Evolutionary conservation across 2,329 filamentous ascomycete genomes (phyloP).

Genomic region (Penicillium sp.): DNA sequence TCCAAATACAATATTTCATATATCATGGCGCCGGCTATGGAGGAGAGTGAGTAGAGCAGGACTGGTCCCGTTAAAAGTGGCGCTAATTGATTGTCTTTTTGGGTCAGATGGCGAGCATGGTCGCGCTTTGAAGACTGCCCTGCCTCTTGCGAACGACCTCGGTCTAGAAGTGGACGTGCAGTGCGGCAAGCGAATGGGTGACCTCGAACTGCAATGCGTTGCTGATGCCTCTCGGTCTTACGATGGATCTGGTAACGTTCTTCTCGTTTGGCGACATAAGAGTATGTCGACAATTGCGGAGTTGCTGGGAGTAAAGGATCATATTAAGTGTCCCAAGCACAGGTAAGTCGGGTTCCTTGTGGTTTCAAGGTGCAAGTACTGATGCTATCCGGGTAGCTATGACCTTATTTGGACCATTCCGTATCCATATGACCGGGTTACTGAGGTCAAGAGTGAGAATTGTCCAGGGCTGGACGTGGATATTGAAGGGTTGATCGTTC

Average conservation of each 20-base stretch:
- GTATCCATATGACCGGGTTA: slow-evolving; percentile 29
- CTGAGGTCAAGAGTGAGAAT: slow-evolving; percentile 23
- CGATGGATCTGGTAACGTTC: slow-evolving; percentile 27
- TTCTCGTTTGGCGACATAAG: slow-evolving; percentile 31
- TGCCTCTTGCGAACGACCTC: slow-evolving; percentile 29
- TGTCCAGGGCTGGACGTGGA: slow-evolving; percentile 29
- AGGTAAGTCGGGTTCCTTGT: slow-evolving; percentile 20
- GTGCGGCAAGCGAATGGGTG: slow-evolving; percentile 17
- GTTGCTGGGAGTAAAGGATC: slow-evolving; percentile 21
- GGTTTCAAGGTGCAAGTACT: background rate
- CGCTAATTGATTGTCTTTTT: background rate
- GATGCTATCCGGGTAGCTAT: slow-evolving; percentile 18
- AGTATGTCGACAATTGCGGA: slow-evolving; percentile 24
- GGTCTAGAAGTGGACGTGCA: slow-evolving; percentile 27
- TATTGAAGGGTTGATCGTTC: slow-evolving; percentile 14
- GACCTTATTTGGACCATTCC: slow-evolving; percentile 34
- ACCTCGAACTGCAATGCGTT: slow-evolving; percentile 24
- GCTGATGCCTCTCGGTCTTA: slow-evolving; percentile 18
- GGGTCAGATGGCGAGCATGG: slow-evolving; percentile 18
- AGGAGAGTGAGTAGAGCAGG: slow-evolving; percentile 18
- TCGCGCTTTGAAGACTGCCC: slow-evolving; percentile 25
- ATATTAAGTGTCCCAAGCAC: slow-evolving; percentile 25
- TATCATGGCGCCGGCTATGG: slow-evolving; percentile 30
- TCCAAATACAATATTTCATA: slow-evolving; percentile 28
- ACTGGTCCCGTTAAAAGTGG: background rate